Base-by-base conservation (phyloP, 2,329 filamentous ascomycete species). In the Pseudopithomyces chartarum region DNA sequence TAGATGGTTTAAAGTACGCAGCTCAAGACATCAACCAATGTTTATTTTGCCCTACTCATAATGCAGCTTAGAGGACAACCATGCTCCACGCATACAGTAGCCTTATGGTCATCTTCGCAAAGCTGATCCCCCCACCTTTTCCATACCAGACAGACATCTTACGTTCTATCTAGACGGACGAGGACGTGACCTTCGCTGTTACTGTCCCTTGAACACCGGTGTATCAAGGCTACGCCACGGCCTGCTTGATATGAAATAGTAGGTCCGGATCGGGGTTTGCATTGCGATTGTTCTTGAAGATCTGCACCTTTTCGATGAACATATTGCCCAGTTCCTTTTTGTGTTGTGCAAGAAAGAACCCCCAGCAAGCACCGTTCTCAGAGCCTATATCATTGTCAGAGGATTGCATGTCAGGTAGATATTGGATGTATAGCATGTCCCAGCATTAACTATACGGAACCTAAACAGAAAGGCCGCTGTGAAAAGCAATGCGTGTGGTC, bases 301-400 rank as follows among this genome's bases (percentile, higher is more conserved):
- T 51, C 10, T 58, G 61, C 12, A 66, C 48, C 20, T 59, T 62
- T 1, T 45, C 52, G 2, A 67, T 62, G 0, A 43, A 55, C 62
- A 63, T 63, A 7, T 40, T 46, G 0, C 64, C 66, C 2, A 68
- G 48, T 29, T 63, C 47, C 0, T 45, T 46, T 44, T 69, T 66
- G 42, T 65, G 63, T 49, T 62, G 59, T 29, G 59, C 53, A 1
- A 68, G 49, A 6, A 67, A 64, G 34, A 63, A 67, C 3, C 60
- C 66, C 46, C 66, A 68, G 1, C 54, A 55, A 1, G 63, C 64
- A 12, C 59, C 64, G 36, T 67, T 68, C 2, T 56, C 61, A 8
- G 61, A 63, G 2, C 57, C 63, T 63, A 17, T 11, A 6, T 10
- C 43, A 10, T 17, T 15, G 26, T 46, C 19, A 46, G 26, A 11